A percentile compares a stretch with the other conserved stretches of the same genome.
Conservation (phyloP, 805 yeast species). For the Kodamaea kakaduensis region DNA sequence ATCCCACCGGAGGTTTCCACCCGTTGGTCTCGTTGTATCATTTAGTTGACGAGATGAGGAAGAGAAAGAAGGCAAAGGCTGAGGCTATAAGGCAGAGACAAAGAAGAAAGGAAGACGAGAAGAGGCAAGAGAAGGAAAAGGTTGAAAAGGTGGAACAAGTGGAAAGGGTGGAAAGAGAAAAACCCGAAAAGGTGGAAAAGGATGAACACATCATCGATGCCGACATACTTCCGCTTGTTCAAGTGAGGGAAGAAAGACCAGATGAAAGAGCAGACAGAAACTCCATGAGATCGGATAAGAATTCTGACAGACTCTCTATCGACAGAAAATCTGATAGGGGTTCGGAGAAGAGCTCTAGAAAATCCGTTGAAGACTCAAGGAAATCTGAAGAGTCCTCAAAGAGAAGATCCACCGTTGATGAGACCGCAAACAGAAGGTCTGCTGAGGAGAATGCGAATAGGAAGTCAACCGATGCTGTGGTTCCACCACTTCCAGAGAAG, state of each 20-base stretch:
- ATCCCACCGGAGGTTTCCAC: slow-evolving; percentile 84
- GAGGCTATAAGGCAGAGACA: slow-evolving; percentile 28
- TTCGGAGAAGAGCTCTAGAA: no score
- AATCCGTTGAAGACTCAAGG: no score
- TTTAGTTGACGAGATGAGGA: slow-evolving; percentile 78
- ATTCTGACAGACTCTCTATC: no score
- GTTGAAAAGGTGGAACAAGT: not conserved
- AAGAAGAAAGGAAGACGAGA: no score
- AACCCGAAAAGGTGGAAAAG: not conserved
- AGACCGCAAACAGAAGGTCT: not conserved
- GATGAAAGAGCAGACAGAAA: no score
- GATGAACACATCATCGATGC: not conserved
- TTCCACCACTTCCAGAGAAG: not conserved
- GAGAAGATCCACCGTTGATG: not conserved
- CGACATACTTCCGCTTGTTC: not conserved
- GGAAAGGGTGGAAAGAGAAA: slow-evolving; percentile 1
- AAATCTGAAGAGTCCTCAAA: not conserved
- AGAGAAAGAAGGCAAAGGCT: slow-evolving; percentile 62
- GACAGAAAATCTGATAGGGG: no score
- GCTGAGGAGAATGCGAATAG: no score
- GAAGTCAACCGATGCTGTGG: not conserved
- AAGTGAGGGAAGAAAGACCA: not conserved
- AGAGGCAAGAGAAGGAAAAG: slow-evolving; percentile 3
- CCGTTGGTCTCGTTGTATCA: slow-evolving; percentile 85
- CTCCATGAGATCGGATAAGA: not conserved